Evolutionary conservation across 1,139 yeast genomes (phyloP).

Genomic region (Barnettozyma hawaiiensis): DNA sequence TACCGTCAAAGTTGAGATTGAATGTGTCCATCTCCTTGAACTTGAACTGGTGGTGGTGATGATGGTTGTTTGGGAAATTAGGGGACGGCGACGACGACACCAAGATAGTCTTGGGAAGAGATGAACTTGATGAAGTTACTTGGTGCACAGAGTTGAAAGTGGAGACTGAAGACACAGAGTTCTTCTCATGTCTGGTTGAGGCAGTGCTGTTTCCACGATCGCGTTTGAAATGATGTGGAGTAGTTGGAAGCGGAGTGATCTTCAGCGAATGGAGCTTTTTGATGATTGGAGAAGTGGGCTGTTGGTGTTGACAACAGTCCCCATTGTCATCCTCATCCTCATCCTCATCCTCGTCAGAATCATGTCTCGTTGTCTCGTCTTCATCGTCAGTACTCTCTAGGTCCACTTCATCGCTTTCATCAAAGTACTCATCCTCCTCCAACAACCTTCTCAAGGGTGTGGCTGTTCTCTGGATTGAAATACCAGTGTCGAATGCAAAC

Average conservation of each 20-base stretch:
- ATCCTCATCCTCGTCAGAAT: slow-evolving; percentile 15
- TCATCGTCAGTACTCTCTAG: slow-evolving; percentile 16
- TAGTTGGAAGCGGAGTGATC: slow-evolving; percentile 4
- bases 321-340: slow-evolving; percentile 17
- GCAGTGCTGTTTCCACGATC: slow-evolving; percentile 1
- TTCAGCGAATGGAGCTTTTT: slow-evolving; percentile 14
- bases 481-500: slow-evolving; percentile 80
- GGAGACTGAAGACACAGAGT: background rate
- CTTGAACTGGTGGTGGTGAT: background rate
- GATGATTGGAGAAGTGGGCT: slow-evolving; percentile 18
- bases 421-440: slow-evolving; percentile 23
- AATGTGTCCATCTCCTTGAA: slow-evolving; percentile 29
- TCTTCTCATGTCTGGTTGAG: slow-evolving; percentile 1
- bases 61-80: background rate
- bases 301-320: slow-evolving; percentile 16
- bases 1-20: slow-evolving; percentile 51
- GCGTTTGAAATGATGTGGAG: slow-evolving; percentile 8
- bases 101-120: background rate
- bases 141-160: background rate
- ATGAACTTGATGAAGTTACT: background rate
- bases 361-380: slow-evolving; percentile 18
- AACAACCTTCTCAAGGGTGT: slow-evolving; percentile 22
- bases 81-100: too few relatives aligned
- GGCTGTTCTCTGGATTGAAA: slow-evolving; percentile 89
- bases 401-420: slow-evolving; percentile 25